Percentiles rank a stretch among this genome's conserved stretches.
Evolutionary conservation across 164 flowering plant species (phyloP).

Genomic region (Euptelea pleiosperma): DNA sequence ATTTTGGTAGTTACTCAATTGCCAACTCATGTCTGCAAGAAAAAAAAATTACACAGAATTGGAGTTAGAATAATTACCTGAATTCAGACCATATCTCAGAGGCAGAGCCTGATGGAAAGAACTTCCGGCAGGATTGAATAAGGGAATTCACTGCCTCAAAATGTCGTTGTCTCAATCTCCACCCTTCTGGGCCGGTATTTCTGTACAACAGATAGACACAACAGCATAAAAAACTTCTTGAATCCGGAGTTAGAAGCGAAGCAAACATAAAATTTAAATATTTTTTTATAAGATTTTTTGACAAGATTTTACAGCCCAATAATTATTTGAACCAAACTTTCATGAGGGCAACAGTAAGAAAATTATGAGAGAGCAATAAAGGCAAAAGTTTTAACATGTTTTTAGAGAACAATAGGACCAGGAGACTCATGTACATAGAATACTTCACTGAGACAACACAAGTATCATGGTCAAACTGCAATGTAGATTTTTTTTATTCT

Average conservation of each 20-base stretch:
- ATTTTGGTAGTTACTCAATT: background rate
- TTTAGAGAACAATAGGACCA: background rate
- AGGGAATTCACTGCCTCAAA: conserved; percentile 87
- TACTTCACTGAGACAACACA: background rate
- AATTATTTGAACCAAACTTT: too few relatives aligned
- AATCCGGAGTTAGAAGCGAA: too few relatives aligned
- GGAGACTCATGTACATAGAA: background rate
- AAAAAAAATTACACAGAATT: background rate
- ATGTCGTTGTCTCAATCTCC: conserved; percentile 94
- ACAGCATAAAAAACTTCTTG: conserved; percentile 11
- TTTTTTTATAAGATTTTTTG: too few relatives aligned
- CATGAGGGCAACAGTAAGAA: too few relatives aligned
- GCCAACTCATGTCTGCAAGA: background rate
- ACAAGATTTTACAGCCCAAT: too few relatives aligned
- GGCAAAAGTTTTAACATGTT: too few relatives aligned
- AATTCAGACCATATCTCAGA: conserved; percentile 95
- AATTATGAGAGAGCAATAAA: too few relatives aligned
- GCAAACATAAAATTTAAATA: too few relatives aligned
- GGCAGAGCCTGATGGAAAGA: conserved; percentile 92
- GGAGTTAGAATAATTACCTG: conserved; percentile 40
- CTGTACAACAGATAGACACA: conserved; percentile 33
- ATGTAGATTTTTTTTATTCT: too few relatives aligned
- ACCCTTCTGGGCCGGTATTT: conserved; percentile 95
- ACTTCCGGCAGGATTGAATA: conserved; percentile 70
- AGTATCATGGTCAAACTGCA: too few relatives aligned